Evolutionary conservation across 2,329 filamentous ascomycete genomes (phyloP), one percentile per base, ranked within the genome.

Genomic region (Aspergillus terreus): DNA sequence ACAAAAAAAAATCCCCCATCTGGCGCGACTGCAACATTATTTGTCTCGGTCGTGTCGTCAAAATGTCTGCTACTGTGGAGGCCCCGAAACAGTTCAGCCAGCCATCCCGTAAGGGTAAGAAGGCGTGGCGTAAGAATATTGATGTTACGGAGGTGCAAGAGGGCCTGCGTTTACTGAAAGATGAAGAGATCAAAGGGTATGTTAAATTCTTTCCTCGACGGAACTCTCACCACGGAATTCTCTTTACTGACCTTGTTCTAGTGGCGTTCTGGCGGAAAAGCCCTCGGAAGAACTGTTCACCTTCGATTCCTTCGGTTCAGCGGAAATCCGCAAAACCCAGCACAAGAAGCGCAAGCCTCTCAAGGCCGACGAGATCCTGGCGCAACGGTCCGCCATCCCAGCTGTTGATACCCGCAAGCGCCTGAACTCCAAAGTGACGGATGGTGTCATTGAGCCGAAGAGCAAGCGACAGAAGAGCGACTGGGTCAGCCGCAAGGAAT

Each of bases 101-200:
- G 72, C 84, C 91, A 23, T 97, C 92, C 4, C 82, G 94, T 68
- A 99, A 99, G 71, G 94, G 95, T 63, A 97, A 97, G 76, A 97
- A 95, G 77, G 92, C 94, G 30, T 99, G 94, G 94, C 83, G 94
- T 67, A 99, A 97, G 73, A 96, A 99, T 75, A 90, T 99, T 71
- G 90, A 99, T 73, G 83, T 97, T 56, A 87, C 89, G 25, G 86
- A 95, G 56, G 83, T 99, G 23, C 82, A 92, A 63, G 76, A 87
- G 49, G 94, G 94, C 54, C 82, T 99, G 32, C 86, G 91, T 57
- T 81, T 88, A 65, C 77, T 95, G 59, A 90, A 94, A 64, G 87
- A 95, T 53, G 88, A 97, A 76, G 87, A 96, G 55, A 94, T 95
- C 60, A 82, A 86, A 78, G 94, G 94, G 90, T 92, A 78, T 19